Evolutionary conservation across 495 filamentous ascomycete species (phyloP).

Genomic region (Penicillium arizonense): DNA sequence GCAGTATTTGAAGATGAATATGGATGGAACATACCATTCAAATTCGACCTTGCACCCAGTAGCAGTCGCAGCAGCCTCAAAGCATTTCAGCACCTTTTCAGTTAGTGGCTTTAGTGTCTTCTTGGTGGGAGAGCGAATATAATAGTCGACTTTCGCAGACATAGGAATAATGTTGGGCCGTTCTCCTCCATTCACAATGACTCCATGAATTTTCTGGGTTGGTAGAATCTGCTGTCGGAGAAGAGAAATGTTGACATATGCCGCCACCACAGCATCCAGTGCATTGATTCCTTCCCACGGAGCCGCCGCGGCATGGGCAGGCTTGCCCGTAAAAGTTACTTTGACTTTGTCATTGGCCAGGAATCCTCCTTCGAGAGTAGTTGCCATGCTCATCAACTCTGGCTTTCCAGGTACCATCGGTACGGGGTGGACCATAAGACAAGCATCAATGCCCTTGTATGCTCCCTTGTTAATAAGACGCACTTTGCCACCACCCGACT

Average conservation of each 20-base stretch:
- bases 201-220: slow-evolving; percentile 41
- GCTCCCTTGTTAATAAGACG: slow-evolving; percentile 51
- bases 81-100: slow-evolving; percentile 50
- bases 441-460: slow-evolving; percentile 46
- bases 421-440: slow-evolving; percentile 55
- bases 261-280: slow-evolving; percentile 59
- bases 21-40: slow-evolving; percentile 28
- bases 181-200: slow-evolving; percentile 45
- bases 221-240: slow-evolving; percentile 61
- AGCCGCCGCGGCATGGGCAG: slow-evolving; percentile 57
- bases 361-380: slow-evolving; percentile 40
- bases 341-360: slow-evolving; percentile 54
- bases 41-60: slow-evolving; percentile 54
- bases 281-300: slow-evolving; percentile 68
- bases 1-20: neutral
- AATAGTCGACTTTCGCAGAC: slow-evolving; percentile 53
- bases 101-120: slow-evolving; percentile 43
- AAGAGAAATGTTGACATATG: slow-evolving; percentile 59
- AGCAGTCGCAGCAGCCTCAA: slow-evolving; percentile 56
- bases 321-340: slow-evolving; percentile 44
- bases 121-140: slow-evolving; percentile 51
- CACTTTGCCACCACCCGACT: slow-evolving; percentile 46
- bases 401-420: slow-evolving; percentile 30
- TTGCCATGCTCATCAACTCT: slow-evolving; percentile 29
- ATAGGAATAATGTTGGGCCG: slow-evolving; percentile 55